These are phyloP conservation scores for Fomes fomentarius DNA, from an alignment of 1,284 basidiomycete species.

Conservation along the genomic window DNA sequence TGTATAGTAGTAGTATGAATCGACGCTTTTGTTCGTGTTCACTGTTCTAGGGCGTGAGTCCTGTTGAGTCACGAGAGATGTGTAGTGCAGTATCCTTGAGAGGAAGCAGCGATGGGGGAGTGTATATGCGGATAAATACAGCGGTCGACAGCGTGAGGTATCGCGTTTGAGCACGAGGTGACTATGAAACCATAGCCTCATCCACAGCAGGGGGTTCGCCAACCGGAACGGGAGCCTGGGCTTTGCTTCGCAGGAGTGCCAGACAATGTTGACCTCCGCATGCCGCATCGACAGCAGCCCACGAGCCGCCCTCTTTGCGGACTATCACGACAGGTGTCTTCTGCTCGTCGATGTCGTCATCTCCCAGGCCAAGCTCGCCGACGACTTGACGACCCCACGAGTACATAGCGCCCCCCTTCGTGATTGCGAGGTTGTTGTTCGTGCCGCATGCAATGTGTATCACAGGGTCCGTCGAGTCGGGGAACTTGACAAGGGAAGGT, in stretches of 20 bases:
- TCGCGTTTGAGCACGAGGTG: conserved; percentile 6
- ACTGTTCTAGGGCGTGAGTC: conserved; percentile 19
- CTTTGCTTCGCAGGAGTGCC: conserved; percentile 60
- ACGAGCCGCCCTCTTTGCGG: conserved; percentile 67
- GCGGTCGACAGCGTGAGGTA: conserved; percentile 12
- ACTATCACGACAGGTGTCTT: conserved; percentile 66
- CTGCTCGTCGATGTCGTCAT: conserved; percentile 44
- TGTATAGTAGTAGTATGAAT: conserved; percentile 14
- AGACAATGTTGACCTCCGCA: conserved; percentile 78
- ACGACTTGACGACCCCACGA: conserved; percentile 86
- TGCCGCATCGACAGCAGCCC: conserved; percentile 59
- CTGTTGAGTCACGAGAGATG: conserved; percentile 12
- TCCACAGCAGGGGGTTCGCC: not conserved
- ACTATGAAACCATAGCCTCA: conserved; percentile 1
- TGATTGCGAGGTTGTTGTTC: conserved; percentile 85
- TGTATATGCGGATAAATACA: conserved; percentile 18
- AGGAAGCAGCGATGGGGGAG: not conserved
- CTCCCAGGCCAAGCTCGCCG: conserved; percentile 63
- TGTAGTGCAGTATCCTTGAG: conserved; percentile 2
- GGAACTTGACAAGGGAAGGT: conserved; percentile 71
- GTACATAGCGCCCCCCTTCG: conserved; percentile 77
- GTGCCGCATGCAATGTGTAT: conserved; percentile 77
- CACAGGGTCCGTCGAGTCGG: conserved; percentile 70
- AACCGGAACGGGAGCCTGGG: conserved; percentile 14
- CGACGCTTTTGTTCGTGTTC: conserved; percentile 5